phyloP scores from a whole-genome alignment of 2,329 filamentous ascomycete genomes.

The Tolypocladium inflatum region DNA sequence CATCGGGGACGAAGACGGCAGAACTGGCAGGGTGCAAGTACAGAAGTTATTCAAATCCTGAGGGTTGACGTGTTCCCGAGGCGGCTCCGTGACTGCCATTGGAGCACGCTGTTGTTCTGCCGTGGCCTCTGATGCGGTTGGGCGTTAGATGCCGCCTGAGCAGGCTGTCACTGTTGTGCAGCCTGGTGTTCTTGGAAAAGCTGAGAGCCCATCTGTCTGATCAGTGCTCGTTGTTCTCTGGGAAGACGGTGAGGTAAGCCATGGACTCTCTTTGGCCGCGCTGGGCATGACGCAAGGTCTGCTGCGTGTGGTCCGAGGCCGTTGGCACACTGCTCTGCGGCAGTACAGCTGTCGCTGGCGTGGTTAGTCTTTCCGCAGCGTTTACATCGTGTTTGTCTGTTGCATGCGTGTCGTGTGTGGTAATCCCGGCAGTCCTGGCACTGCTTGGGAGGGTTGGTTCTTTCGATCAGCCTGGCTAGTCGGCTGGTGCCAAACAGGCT shows the following conservation, averaged over 20 bases:
- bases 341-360: conserved; percentile 1
- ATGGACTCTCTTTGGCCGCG: too few species aligned
- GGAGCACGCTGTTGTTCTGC: background rate
- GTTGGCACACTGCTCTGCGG: conserved; percentile 3
- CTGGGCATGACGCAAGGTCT: conserved; percentile 1
- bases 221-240: too few species aligned
- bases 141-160: background rate
- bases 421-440: too few species aligned
- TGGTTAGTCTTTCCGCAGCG: conserved; percentile 6
- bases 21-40: background rate
- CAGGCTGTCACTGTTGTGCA: background rate
- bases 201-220: background rate
- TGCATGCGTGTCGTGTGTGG: too few species aligned
- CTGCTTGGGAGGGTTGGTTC: too few species aligned
- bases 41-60: background rate
- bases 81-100: background rate
- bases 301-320: conserved; percentile 2
- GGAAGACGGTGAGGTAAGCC: too few species aligned
- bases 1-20: conserved; percentile 1
- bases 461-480: too few species aligned
- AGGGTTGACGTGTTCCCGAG: background rate
- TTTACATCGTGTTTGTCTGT: conserved; percentile 4
- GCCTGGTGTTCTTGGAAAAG: background rate
- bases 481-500: too few species aligned
- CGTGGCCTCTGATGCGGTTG: background rate